Base-by-base conservation (phyloP, 257 asterid genomes). In the Fraxinus cuspidata region DNA sequence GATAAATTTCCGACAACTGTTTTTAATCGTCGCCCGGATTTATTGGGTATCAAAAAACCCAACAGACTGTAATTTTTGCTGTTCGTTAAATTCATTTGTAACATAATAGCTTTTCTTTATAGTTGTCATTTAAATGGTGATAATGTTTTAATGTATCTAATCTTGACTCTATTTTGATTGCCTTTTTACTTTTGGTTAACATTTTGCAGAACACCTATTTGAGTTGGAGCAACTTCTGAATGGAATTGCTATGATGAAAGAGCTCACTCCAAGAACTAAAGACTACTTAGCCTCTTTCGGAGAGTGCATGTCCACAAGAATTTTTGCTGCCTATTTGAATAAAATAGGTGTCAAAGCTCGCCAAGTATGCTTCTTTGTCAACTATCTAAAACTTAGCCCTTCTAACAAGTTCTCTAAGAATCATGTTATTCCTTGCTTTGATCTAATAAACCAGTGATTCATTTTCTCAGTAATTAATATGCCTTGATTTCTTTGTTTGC, bases 221-320 rank as follows among this genome's bases (percentile, higher is more conserved):
- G 89, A 90, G 82, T 81, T 89, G 87, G 95, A 88, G 74, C 96
- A 86, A 72, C 98, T 92, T 81, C 84, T 90, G 86, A 90, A 86
- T 47, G 96, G 92, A 73, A 85, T 92, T 81, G 93, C 97, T 63
- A 83, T 89, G 82, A 83, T 92, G 92, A 92, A 94, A 79, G 98
- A 94, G 88, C 81, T 94, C 89, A 94, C 96, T 63, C 88, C 53
- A 69, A 93, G 97, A 66, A 89, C 97, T 44, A 89, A 65, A 79
- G 98, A 94, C 85, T 86, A 92, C 82, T 75, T 94, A 75, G 97
- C 90, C 73, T 94, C 98, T 42, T 93, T 93, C 79, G 98, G 98
- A 78, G 98, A 93, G 86, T 88, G 98, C 91, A 89, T 91, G 98
- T 91, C 97, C 70, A 93, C 98, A 0, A 86, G 98, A 84, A 81